A percentile compares a stretch with the other conserved stretches of the same genome.
phyloP scores from a whole-genome alignment of 495 filamentous ascomycete genomes.

The Podospora australis region DNA sequence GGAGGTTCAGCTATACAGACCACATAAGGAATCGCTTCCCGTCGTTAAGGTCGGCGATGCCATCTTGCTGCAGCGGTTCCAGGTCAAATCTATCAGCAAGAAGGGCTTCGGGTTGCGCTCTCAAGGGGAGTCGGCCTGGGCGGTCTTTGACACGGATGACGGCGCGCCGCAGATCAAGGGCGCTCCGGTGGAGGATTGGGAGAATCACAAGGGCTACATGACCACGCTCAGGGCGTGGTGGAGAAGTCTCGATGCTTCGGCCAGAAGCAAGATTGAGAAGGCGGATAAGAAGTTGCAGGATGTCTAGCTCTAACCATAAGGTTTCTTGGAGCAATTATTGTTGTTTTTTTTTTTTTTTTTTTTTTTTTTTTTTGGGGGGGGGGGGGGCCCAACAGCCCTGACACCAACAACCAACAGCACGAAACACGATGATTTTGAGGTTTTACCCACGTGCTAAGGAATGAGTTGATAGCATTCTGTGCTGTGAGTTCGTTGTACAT shows the following conservation, averaged over 20 bases:
- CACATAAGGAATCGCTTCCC: slow-evolving; percentile 66
- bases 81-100: slow-evolving; percentile 50
- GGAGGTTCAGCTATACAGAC: slow-evolving; percentile 67
- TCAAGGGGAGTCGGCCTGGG: slow-evolving; percentile 51
- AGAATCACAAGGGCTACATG: slow-evolving; percentile 30
- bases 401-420: too few species aligned
- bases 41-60: slow-evolving; percentile 62
- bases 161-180: slow-evolving; percentile 39
- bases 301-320: slow-evolving; percentile 15
- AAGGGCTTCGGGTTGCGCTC: slow-evolving; percentile 43
- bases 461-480: too few species aligned
- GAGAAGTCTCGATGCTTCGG: slow-evolving; percentile 28
- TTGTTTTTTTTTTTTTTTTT: background rate
- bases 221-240: slow-evolving; percentile 35
- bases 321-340: background rate
- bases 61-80: slow-evolving; percentile 69
- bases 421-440: too few species aligned
- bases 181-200: slow-evolving; percentile 37
- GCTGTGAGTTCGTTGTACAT: too few species aligned
- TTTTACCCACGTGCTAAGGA: too few species aligned
- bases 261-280: slow-evolving; percentile 33
- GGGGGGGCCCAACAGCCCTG: too few species aligned
- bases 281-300: slow-evolving; percentile 35
- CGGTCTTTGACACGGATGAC: slow-evolving; percentile 44
- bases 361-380: background rate